Percentiles rank a stretch among this genome's conserved stretches.
phyloP scores from a whole-genome alignment of 192 early-diverging fungal species.

The Thamnidium elegans region DNA sequence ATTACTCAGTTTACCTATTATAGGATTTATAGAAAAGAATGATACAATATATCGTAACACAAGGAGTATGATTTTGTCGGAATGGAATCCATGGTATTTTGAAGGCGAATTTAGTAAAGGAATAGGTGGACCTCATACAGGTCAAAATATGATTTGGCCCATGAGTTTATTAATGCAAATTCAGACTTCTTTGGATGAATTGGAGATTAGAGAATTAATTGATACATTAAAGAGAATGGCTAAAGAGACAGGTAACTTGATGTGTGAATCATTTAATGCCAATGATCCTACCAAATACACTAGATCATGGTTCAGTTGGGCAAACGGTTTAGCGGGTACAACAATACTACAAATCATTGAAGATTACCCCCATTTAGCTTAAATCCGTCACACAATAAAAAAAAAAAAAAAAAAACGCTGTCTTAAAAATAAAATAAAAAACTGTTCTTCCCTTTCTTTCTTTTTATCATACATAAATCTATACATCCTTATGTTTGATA shows the following conservation, averaged over 20 bases:
- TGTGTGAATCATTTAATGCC: conserved; percentile 63
- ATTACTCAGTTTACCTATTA: conserved; percentile 57
- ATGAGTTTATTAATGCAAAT: conserved; percentile 59
- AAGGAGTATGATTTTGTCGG: conserved; percentile 54
- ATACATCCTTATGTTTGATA: background rate
- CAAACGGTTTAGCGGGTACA: conserved; percentile 57
- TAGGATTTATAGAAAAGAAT: conserved; percentile 49
- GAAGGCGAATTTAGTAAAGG: conserved; percentile 48
- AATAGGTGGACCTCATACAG: conserved; percentile 61
- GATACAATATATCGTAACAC: conserved; percentile 59
- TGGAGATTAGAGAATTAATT: conserved; percentile 54
- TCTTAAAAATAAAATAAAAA: background rate
- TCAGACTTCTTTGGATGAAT: conserved; percentile 42
- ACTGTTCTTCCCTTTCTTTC: background rate
- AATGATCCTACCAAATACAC: conserved; percentile 39
- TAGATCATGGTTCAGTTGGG: conserved; percentile 60
- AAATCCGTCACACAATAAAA: conserved; percentile 6
- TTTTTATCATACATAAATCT: background rate
- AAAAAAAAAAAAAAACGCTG: background rate
- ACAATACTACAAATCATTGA: conserved; percentile 30
- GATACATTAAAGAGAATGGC: conserved; percentile 51
- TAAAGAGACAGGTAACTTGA: conserved; percentile 49
- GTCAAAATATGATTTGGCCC: conserved; percentile 58
- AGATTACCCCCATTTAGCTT: conserved; percentile 21
- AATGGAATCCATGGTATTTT: conserved; percentile 67